Percentiles rank a stretch among this genome's conserved stretches.
These are phyloP conservation scores for Crassisporium funariophilum DNA, from an alignment of 768 basidiomycete genomes.

Conservation along the genomic window DNA sequence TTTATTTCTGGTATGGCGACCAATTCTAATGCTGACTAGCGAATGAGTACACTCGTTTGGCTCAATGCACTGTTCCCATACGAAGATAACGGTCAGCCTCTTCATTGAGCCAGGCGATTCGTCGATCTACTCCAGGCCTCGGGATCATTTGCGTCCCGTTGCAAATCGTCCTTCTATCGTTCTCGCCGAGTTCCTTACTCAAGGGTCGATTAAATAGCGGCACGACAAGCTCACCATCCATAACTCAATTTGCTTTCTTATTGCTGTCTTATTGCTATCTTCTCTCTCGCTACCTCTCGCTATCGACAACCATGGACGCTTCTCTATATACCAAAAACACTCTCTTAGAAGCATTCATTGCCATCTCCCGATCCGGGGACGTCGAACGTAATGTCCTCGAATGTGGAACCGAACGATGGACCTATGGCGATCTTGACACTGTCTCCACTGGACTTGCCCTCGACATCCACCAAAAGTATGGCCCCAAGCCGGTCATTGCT, in stretches of 20 bases:
- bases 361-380: conserved; percentile 19
- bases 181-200: background rate
- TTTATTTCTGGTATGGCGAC: background rate
- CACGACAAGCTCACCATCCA: background rate
- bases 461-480: conserved; percentile 25
- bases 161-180: background rate
- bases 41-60: background rate
- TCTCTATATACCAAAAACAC: conserved; percentile 15
- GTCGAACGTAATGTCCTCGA: conserved; percentile 27
- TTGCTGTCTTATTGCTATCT: conserved; percentile 9
- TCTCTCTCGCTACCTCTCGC: conserved; percentile 7
- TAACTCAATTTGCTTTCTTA: conserved; percentile 9
- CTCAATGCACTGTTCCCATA: background rate
- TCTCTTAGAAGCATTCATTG: conserved; percentile 23
- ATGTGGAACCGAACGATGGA: conserved; percentile 33
- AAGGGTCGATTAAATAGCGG: conserved; percentile 16
- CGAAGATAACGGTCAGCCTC: conserved; percentile 11
- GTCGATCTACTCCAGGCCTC: conserved; percentile 16
- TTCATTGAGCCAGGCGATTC: background rate
- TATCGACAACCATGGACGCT: conserved; percentile 17
- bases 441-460: conserved; percentile 34
- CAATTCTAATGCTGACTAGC: background rate
- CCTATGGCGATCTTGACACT: conserved; percentile 33
- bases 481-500: conserved; percentile 31
- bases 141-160: conserved; percentile 10